These are phyloP conservation scores for Collybia mongolica DNA, from an alignment of 768 basidiomycete species.

Conservation along the genomic window DNA sequence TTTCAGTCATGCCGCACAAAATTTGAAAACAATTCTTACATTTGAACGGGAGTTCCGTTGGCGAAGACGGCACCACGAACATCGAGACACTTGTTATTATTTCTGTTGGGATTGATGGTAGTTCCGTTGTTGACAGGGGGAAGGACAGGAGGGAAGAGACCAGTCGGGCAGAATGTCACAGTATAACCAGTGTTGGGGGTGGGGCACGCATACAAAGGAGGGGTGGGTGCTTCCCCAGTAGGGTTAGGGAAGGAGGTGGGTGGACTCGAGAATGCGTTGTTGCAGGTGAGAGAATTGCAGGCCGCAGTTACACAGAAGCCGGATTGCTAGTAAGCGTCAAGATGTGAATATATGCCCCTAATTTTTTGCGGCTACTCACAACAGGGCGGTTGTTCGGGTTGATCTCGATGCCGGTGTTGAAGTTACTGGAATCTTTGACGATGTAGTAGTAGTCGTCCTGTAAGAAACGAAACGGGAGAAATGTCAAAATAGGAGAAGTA, in stretches of 20 bases:
- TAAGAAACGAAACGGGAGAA: too few relatives aligned
- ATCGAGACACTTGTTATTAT: constrained; percentile 28
- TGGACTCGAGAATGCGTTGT: constrained; percentile 19
- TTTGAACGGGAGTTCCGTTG: constrained; percentile 32
- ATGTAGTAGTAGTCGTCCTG: constrained; percentile 5
- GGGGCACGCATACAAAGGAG: constrained; percentile 22
- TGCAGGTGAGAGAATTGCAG: constrained; percentile 23
- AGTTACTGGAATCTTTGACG: constrained; percentile 1
- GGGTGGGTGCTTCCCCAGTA: constrained; percentile 10
- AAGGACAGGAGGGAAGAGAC: constrained; percentile 15
- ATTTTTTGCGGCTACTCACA: constrained; percentile 4
- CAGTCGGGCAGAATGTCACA: constrained; percentile 28
- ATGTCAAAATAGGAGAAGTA: neutral
- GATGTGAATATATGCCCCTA: neutral
- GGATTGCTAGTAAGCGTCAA: constrained; percentile 4
- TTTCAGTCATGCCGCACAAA: neutral
- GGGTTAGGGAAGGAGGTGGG: constrained; percentile 23
- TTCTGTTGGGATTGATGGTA: constrained; percentile 24
- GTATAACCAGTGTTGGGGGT: constrained; percentile 17
- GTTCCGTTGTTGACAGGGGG: constrained; percentile 14
- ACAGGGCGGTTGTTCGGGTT: constrained; percentile 7
- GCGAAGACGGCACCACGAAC: constrained; percentile 27
- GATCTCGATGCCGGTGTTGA: constrained; percentile 2
- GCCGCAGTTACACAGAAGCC: constrained; percentile 20
- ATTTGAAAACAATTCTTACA: constrained; percentile 17